Evolutionary conservation across 345 rosid genomes (phyloP).

Genomic region (Acer campestre): DNA sequence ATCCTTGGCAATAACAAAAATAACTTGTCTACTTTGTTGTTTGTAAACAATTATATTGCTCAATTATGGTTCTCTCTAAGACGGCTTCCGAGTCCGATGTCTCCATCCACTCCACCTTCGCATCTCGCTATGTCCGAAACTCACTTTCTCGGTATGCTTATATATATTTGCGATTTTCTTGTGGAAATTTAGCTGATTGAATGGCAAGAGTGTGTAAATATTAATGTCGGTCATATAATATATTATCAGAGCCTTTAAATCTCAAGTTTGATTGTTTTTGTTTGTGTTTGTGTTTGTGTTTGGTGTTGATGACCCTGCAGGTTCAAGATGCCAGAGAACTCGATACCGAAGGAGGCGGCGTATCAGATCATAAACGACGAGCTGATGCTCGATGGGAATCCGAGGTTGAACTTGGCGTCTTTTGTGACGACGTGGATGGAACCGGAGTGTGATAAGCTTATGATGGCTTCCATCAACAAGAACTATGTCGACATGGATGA

Average conservation of each 20-base stretch:
- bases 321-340: slow-evolving; percentile 74
- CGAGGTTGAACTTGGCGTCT: slow-evolving; percentile 87
- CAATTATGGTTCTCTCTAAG: slow-evolving; percentile 65
- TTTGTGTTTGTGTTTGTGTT: neutral
- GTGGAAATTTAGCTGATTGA: too few species aligned
- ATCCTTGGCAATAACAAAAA: neutral
- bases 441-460: slow-evolving; percentile 92
- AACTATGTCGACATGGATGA: slow-evolving; percentile 98
- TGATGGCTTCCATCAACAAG: slow-evolving; percentile 86
- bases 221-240: too few species aligned
- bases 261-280: too few species aligned
- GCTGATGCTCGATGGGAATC: slow-evolving; percentile 88
- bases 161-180: too few species aligned
- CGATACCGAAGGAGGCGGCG: slow-evolving; percentile 96
- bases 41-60: neutral
- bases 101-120: slow-evolving; percentile 83
- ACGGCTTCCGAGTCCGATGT: slow-evolving; percentile 64
- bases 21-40: neutral
- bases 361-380: slow-evolving; percentile 88
- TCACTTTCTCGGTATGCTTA: slow-evolving; percentile 63
- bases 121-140: slow-evolving; percentile 81
- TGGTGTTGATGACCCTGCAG: slow-evolving; percentile 30
- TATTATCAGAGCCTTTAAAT: too few species aligned
- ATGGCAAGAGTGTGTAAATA: too few species aligned
- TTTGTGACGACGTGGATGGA: slow-evolving; percentile 98